Evolutionary conservation across 306 rosid genomes (phyloP), one percentile per base, ranked within the genome.

Genomic region (Cotoneaster glaucophyllus): DNA sequence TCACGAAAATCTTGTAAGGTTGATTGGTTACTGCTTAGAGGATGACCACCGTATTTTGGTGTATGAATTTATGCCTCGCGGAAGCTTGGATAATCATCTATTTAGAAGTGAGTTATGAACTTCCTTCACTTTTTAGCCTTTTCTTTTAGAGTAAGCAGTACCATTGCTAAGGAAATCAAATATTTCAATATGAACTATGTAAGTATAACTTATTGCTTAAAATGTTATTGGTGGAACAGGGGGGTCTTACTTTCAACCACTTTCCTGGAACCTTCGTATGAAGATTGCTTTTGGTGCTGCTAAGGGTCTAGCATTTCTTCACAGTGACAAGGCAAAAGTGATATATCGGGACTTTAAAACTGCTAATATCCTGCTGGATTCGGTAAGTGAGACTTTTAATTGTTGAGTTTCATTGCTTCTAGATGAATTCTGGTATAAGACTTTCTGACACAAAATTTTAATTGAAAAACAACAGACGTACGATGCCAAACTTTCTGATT

Each of bases 21-120:
- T 96, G 83, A 69, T 92, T n/a, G 99, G 98, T 57, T 93, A 90
- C 84, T 96, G 99, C 90, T 82, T 92, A 70, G 99, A 96, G 85
- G 97, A 96, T 77, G 98, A 96, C 21, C 99, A 96, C 2, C 84
- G 98, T 48, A 96, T 96, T 79, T 81, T 96, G 77, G 97, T 90
- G n/a, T 96, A 96, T 37, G 99, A 96, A 77, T 96, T 88, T 75
- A 77, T 96, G 96, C 71, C 94, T 61, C 92, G 91, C 37, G 87
- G 96, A 2, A 96, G 99, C 85, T 88, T 96, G 88, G 99, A 96
- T 39, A 96, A 96, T 79, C 99, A 96, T 82, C 74, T 96, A 13
- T 92, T 96, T 79, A 89, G 99, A 73, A 88, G 99, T 96, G 84
- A 92, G 99, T 86, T 78, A 59, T 53, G 71, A 73, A 65, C 39